Percentiles rank a stretch among this genome's conserved stretches.
These are phyloP conservation scores for Bromus sterilis DNA, from an alignment of 176 grass and related monocot genomes.

Conservation along the genomic window DNA sequence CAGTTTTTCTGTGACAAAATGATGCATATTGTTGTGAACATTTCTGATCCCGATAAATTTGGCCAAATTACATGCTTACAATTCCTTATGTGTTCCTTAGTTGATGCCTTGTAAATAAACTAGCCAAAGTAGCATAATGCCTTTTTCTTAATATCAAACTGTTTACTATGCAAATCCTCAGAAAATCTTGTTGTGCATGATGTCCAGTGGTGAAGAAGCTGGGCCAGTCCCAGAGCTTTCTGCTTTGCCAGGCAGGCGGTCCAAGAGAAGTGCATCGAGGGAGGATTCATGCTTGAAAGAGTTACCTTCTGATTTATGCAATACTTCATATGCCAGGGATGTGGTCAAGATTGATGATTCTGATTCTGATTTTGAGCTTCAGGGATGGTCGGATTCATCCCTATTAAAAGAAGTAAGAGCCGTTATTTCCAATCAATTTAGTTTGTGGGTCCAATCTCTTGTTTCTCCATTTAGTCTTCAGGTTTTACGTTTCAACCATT, in stretches of 20 bases:
- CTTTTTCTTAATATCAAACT: not conserved
- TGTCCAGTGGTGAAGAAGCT: conserved; percentile 66
- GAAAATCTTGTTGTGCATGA: conserved; percentile 22
- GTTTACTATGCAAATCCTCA: not conserved
- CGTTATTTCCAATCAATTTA: conserved; percentile 3
- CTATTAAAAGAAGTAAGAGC: conserved; percentile 55
- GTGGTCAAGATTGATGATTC: conserved; percentile 28
- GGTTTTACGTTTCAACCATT: not conserved
- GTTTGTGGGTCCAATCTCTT: not conserved
- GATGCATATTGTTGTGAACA: not conserved
- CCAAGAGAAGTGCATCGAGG: conserved; percentile 26
- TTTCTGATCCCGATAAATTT: not conserved
- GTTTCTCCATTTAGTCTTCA: not conserved
- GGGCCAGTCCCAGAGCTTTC: conserved; percentile 60
- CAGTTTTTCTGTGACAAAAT: not conserved
- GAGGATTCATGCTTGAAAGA: conserved; percentile 13
- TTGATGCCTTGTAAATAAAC: not conserved
- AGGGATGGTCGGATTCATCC: conserved; percentile 38
- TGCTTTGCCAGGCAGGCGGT: not conserved
- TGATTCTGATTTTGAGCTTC: conserved; percentile 30
- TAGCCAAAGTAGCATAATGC: not conserved
- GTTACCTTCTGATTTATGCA: conserved; percentile 38
- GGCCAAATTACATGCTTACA: not conserved
- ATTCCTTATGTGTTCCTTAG: not conserved
- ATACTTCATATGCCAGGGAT: conserved; percentile 9